phyloP scores from a whole-genome alignment of 163 green algal species.

The Chlamydomonas reinhardtii region DNA sequence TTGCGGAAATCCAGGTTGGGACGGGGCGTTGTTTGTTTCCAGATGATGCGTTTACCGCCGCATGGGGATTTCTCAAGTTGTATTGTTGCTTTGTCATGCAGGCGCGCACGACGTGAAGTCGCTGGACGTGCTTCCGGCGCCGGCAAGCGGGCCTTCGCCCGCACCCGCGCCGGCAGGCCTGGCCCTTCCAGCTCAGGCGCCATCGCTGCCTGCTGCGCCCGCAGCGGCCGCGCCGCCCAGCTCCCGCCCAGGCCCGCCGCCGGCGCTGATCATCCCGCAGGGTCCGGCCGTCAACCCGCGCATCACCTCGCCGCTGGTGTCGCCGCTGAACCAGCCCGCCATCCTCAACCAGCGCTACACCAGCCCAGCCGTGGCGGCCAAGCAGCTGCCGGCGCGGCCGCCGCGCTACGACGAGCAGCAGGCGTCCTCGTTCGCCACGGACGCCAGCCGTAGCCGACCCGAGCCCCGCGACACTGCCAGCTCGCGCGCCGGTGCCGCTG shows the following conservation, averaged over 20 bases:
- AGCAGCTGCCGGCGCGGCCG: neutral
- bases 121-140: neutral
- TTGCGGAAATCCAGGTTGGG: too few species aligned
- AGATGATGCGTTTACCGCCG: too few species aligned
- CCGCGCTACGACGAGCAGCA: conserved; percentile 22
- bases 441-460: neutral
- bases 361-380: neutral
- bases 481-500: conserved; percentile 1
- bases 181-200: neutral
- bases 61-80: too few species aligned
- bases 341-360: conserved; percentile 30
- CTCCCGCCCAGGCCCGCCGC: neutral
- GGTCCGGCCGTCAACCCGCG: neutral
- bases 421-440: neutral
- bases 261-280: neutral
- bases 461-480: conserved; percentile 14
- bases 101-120: conserved; percentile 23
- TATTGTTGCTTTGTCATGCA: neutral
- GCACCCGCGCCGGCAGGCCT: neutral
- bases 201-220: neutral
- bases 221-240: neutral
- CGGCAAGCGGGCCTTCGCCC: too few species aligned
- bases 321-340: conserved; percentile 6
- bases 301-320: conserved; percentile 10
- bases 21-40: too few species aligned